Evolutionary conservation across 2,329 filamentous ascomycete genomes (phyloP).

Genomic region (Intubia oerlemansii): DNA sequence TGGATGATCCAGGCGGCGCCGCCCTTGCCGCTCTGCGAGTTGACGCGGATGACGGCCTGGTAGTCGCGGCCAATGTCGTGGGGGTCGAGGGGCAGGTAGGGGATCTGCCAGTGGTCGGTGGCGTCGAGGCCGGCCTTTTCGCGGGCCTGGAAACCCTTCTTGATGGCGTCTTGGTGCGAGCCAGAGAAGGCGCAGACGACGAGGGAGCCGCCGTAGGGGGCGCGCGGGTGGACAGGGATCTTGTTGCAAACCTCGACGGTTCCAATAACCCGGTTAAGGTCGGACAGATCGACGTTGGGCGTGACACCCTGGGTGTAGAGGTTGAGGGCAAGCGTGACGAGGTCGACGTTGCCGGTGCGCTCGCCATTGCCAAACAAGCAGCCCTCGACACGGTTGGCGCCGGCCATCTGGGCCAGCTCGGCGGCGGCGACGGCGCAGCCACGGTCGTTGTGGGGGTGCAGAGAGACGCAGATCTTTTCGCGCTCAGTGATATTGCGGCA

Average conservation of each 20-base stretch:
- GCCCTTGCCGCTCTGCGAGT: conserved; percentile 88
- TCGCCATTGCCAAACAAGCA: conserved; percentile 91
- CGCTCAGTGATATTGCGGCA: conserved; percentile 66
- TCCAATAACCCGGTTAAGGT: conserved; percentile 69
- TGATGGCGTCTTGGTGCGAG: conserved; percentile 89
- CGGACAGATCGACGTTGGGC: conserved; percentile 75
- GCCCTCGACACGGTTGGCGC: conserved; percentile 82
- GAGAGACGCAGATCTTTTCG: conserved; percentile 69
- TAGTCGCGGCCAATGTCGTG: conserved; percentile 91
- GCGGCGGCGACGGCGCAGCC: conserved; percentile 78
- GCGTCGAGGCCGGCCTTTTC: conserved; percentile 33
- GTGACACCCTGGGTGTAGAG: conserved; percentile 85
- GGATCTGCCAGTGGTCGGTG: conserved; percentile 61
- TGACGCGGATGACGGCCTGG: conserved; percentile 94
- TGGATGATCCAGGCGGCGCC: conserved; percentile 89
- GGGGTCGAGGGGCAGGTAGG: conserved; percentile 84
- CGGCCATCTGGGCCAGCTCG: conserved; percentile 89
- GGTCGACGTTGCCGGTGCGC: conserved; percentile 83
- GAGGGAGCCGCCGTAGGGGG: conserved; percentile 76
- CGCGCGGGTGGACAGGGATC: conserved; percentile 76
- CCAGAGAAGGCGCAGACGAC: conserved; percentile 88
- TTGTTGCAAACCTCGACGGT: conserved; percentile 85
- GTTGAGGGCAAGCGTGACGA: conserved; percentile 82
- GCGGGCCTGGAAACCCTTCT: conserved; percentile 66
- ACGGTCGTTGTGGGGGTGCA: conserved; percentile 90